Percentiles rank a stretch among this genome's conserved stretches.
phyloP scores from a whole-genome alignment of 2,329 filamentous ascomycete species.

The Sporothrix inflata region DNA sequence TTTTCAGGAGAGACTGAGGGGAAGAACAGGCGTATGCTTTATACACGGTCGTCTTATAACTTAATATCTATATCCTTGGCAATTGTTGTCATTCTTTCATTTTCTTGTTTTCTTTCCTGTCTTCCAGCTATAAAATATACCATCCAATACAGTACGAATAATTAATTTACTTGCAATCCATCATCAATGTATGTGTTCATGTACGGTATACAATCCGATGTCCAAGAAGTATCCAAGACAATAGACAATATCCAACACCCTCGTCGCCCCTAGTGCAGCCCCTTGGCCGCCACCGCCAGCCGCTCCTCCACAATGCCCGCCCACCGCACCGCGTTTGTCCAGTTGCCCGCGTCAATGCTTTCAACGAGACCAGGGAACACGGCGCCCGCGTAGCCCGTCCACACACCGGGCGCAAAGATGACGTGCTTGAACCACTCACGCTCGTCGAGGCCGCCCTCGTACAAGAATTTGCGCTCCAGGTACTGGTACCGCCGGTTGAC shows the following conservation, averaged over 20 bases:
- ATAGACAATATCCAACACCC: too few relatives aligned
- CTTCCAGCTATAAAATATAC: slow-evolving; percentile 7
- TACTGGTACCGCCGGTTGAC: slow-evolving; percentile 83
- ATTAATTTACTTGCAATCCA: neutral
- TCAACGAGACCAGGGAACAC: slow-evolving; percentile 67
- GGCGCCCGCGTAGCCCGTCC: slow-evolving; percentile 84
- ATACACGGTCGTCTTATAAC: neutral
- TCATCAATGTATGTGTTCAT: neutral
- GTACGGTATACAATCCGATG: neutral
- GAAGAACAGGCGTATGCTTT: neutral
- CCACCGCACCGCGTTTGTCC: slow-evolving; percentile 61
- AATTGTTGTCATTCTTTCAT: neutral
- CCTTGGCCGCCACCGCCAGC: slow-evolving; percentile 52
- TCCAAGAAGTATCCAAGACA: too few relatives aligned
- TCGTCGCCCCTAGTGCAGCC: slow-evolving; percentile 39
- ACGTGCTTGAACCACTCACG: slow-evolving; percentile 82
- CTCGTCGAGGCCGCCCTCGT: slow-evolving; percentile 74
- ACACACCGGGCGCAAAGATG: slow-evolving; percentile 67
- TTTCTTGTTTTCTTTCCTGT: neutral
- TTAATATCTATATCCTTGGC: neutral
- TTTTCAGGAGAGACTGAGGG: too few relatives aligned
- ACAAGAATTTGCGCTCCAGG: slow-evolving; percentile 80
- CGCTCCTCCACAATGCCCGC: slow-evolving; percentile 59
- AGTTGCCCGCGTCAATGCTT: slow-evolving; percentile 64
- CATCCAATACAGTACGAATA: too few relatives aligned